phyloP scores from a whole-genome alignment of 768 basidiomycete species.

The Ephemerocybe angulata region DNA sequence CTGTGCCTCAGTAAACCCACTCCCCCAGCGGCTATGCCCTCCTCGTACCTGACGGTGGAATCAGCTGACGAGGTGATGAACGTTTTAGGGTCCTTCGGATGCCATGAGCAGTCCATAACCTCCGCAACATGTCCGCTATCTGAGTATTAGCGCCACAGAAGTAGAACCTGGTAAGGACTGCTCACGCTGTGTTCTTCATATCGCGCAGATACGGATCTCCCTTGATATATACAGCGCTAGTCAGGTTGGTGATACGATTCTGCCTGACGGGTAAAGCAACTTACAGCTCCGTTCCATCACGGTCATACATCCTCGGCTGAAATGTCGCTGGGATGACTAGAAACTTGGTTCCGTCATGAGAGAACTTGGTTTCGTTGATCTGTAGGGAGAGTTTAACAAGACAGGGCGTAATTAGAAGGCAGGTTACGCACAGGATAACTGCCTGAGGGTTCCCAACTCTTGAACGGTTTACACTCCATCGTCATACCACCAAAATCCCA shows the following conservation, averaged over 20 bases:
- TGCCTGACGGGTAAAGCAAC: slow-evolving; percentile 30
- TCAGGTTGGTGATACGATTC: slow-evolving; percentile 52
- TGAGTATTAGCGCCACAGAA: slow-evolving; percentile 7
- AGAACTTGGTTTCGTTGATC: slow-evolving; percentile 91
- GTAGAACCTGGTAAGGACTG: not conserved
- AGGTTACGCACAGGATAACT: slow-evolving; percentile 74
- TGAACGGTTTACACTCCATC: slow-evolving; percentile 84
- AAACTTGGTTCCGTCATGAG: slow-evolving; percentile 80
- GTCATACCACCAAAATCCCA: slow-evolving; percentile 99
- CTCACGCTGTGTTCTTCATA: slow-evolving; percentile 97
- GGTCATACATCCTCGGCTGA: slow-evolving; percentile 85
- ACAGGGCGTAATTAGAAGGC: slow-evolving; percentile 9
- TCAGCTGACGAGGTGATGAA: slow-evolving; percentile 96
- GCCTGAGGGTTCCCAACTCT: slow-evolving; percentile 92
- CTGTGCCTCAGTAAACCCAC: slow-evolving; percentile 1
- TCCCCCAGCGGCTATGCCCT: not conserved
- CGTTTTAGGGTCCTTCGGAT: slow-evolving; percentile 76
- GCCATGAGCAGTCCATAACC: slow-evolving; percentile 86
- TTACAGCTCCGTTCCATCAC: slow-evolving; percentile 91
- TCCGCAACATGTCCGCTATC: slow-evolving; percentile 91
- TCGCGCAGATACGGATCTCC: slow-evolving; percentile 98
- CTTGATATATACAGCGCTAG: slow-evolving; percentile 78
- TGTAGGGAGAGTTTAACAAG: slow-evolving; percentile 26
- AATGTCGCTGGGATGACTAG: slow-evolving; percentile 85
- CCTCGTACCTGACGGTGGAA: slow-evolving; percentile 79